Conservation (phyloP, 495 filamentous ascomycete species). For the Xylaria longipes region DNA sequence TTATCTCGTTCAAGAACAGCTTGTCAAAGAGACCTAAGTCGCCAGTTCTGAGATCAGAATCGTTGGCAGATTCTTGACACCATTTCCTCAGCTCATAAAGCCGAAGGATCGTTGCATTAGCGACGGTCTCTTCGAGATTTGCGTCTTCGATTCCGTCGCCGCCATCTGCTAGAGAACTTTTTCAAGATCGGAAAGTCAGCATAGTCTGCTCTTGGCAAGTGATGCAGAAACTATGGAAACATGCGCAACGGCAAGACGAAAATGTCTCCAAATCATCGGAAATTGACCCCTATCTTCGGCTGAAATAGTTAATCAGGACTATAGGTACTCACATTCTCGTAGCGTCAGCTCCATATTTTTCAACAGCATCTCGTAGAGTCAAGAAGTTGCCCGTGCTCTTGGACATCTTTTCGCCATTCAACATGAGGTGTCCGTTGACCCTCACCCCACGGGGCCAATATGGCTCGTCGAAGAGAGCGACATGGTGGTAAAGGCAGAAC, state of each 20-base stretch:
- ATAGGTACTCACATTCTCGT: slow-evolving; percentile 63
- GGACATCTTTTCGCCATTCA: slow-evolving; percentile 97
- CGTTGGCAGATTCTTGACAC: slow-evolving; percentile 83
- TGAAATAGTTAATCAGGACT: not conserved
- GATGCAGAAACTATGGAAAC: not conserved
- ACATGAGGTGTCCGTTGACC: slow-evolving; percentile 88
- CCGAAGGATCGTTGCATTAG: slow-evolving; percentile 86
- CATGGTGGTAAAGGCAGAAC: slow-evolving; percentile 95
- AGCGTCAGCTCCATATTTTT: slow-evolving; percentile 95
- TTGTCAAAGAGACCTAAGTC: slow-evolving; percentile 79
- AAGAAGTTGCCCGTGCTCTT: slow-evolving; percentile 97
- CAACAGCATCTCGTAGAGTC: slow-evolving; percentile 81
- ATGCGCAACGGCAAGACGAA: not conserved
- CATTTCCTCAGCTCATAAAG: slow-evolving; percentile 88
- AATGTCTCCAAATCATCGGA: not conserved
- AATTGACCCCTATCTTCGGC: not conserved
- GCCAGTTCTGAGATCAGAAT: slow-evolving; percentile 73
- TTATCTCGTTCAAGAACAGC: slow-evolving; percentile 94
- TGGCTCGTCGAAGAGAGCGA: slow-evolving; percentile 83
- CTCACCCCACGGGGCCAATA: slow-evolving; percentile 87
- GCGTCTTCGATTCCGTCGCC: slow-evolving; percentile 95
- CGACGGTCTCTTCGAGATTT: slow-evolving; percentile 95
- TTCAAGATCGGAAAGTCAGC: slow-evolving; percentile 3
- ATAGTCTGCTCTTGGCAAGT: not conserved
- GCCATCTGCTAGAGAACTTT: slow-evolving; percentile 81